These are phyloP conservation scores for Vigna nakashimae DNA, from an alignment of 306 rosid species.

Conservation along the genomic window DNA sequence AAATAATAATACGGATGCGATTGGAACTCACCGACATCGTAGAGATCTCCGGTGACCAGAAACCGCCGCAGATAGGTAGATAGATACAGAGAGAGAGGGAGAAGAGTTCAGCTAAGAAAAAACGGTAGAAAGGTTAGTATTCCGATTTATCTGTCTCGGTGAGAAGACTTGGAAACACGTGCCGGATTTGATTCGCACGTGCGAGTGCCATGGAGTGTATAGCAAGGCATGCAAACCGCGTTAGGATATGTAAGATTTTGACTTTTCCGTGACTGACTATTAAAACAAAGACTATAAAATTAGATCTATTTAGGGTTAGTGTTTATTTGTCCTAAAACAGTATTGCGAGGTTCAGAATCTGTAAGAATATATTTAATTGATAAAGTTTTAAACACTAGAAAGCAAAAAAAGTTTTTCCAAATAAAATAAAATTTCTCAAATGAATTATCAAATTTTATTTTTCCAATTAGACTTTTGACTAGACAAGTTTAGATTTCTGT, in stretches of 20 bases:
- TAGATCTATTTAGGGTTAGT: too few relatives aligned
- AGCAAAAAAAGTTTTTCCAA: too few relatives aligned
- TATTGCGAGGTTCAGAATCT: too few relatives aligned
- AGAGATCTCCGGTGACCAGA: constrained; percentile 27
- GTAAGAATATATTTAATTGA: too few relatives aligned
- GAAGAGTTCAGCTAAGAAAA: background rate
- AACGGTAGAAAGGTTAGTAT: background rate
- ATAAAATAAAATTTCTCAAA: too few relatives aligned
- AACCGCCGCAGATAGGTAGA: constrained; percentile 4
- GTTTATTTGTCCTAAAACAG: too few relatives aligned
- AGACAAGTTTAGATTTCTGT: too few relatives aligned
- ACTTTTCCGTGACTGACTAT: background rate
- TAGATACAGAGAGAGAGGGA: background rate
- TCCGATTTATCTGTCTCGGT: background rate
- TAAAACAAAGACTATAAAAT: background rate
- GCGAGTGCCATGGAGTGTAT: constrained; percentile 33
- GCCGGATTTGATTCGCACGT: constrained; percentile 48
- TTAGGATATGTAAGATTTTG: constrained; percentile 16
- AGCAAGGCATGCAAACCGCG: constrained; percentile 26
- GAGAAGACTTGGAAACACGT: constrained; percentile 32
- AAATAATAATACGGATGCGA: background rate
- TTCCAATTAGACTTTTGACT: too few relatives aligned
- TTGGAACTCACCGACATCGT: constrained; percentile 54
- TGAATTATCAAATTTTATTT: too few relatives aligned
- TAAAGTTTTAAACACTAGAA: too few relatives aligned